Conservation (phyloP, 2,329 filamentous ascomycete genomes). For the Zasmidium angulare region DNA sequence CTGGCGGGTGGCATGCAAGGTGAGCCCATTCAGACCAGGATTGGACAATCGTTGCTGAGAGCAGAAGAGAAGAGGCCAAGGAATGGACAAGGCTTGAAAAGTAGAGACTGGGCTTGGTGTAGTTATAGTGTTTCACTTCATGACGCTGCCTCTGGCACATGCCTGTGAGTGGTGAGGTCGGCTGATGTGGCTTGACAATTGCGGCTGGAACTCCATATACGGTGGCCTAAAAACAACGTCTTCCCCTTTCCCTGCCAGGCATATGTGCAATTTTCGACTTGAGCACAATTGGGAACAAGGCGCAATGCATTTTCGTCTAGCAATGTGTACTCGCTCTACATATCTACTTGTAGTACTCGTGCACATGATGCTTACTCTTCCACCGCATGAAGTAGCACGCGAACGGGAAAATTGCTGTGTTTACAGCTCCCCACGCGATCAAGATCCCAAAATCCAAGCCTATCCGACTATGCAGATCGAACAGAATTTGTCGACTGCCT, state of each 20-base stretch:
- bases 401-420: constrained; percentile 55
- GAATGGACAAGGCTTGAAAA: not conserved
- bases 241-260: too few relatives aligned
- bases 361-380: constrained; percentile 36
- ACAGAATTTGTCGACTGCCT: constrained; percentile 60
- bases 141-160: not conserved
- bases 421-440: constrained; percentile 58
- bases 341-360: constrained; percentile 33
- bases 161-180: not conserved
- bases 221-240: too few relatives aligned
- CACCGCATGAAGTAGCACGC: constrained; percentile 45
- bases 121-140: not conserved
- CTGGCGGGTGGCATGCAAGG: not conserved
- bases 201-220: too few relatives aligned
- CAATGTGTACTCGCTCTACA: too few relatives aligned
- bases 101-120: not conserved
- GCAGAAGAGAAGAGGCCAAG: not conserved
- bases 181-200: not conserved
- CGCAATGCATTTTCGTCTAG: too few relatives aligned
- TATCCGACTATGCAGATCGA: constrained; percentile 58
- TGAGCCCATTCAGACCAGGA: not conserved
- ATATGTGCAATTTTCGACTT: too few relatives aligned
- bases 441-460: constrained; percentile 62
- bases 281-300: too few relatives aligned
- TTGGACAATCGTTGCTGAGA: not conserved